Base-by-base conservation (phyloP, 495 filamentous ascomycete genomes). In the Podospora anserina region DNA sequence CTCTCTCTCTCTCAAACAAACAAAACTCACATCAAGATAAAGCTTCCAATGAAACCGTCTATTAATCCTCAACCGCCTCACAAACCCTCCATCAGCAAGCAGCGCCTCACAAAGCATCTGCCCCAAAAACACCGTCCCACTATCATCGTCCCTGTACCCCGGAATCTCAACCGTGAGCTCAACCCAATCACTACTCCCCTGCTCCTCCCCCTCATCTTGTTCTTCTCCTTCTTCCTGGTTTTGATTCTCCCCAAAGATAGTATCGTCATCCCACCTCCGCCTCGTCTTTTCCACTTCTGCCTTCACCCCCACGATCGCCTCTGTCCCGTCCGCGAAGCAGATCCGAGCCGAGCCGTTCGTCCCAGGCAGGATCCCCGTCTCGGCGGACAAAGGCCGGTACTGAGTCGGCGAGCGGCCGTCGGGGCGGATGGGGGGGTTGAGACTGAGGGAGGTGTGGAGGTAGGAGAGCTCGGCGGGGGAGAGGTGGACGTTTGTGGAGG, bases 401-500 rank as follows among this genome's bases (percentile, higher is more conserved):
- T 96, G 91, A 18, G 88, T 90, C 6, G 92, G 83, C 23, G 88
- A 83, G 77, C 94, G 92, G 69, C 87, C 88, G 77, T 99, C 95
- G 23, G 94, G 92, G 30, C 95, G 94, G 75, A 98, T 90, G 6
- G 95, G 92, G n/a, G 88, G 90, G 16, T 80, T 79, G 39, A 89
- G 87, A 83, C 73, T 32, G 30, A 99, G 92, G 4, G 95, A 95
- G 65, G 89, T 86, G 86, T 94, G 93, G 61, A 97, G 88, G 85
- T 97, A 99, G 77, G 94, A 92, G 72, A 98, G 92, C 79, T 99
- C 96, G 71, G 95, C 92, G 55, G 94, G 94, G 23, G 93, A 97
- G 80, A 99, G 89, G 72, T 91, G 88, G 26, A 84, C 77, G 72
- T 85, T 83, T 68, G 84, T 81, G 57, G 76, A 72, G 34, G 81